phyloP scores from a whole-genome alignment of 371 early-diverging fungal genomes.

The Encephalitozoon intestinalis region DNA sequence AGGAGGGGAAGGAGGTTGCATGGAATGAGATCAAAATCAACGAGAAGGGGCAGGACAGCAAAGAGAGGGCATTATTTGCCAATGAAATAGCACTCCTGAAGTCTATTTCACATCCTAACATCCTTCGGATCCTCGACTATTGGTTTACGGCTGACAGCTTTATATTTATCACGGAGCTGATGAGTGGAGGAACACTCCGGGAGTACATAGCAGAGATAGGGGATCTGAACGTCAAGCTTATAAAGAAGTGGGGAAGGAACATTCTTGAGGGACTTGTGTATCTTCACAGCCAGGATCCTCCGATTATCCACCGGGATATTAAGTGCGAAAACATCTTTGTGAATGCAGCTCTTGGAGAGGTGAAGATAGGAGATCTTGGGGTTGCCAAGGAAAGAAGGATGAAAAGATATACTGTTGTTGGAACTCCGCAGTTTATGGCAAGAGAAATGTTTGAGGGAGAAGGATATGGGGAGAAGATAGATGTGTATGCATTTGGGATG shows the following conservation, averaged over 20 bases:
- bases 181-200: conserved; percentile 74
- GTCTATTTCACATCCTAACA: conserved; percentile 72
- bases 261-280: conserved; percentile 69
- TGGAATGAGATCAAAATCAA: conserved; percentile 70
- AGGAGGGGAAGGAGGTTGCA: conserved; percentile 79
- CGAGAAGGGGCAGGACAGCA: conserved; percentile 66
- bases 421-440: conserved; percentile 75
- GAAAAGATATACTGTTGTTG: conserved; percentile 74
- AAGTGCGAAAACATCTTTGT: conserved; percentile 72
- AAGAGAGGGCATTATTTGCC: conserved; percentile 66
- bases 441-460: conserved; percentile 65
- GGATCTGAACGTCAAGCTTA: conserved; percentile 55
- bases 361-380: conserved; percentile 83
- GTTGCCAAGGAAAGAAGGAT: conserved; percentile 70
- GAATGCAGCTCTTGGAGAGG: conserved; percentile 76
- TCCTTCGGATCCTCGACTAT: conserved; percentile 68
- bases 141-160: conserved; percentile 69
- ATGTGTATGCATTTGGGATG: conserved; percentile 86
- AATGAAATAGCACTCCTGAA: conserved; percentile 65
- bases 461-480: conserved; percentile 73
- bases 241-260: conserved; percentile 45
- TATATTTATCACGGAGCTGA: conserved; percentile 78
- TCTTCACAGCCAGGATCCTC: conserved; percentile 69
- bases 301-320: conserved; percentile 76
- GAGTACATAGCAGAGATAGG: conserved; percentile 65